A percentile compares a stretch with the other conserved stretches of the same genome.
Conservation (phyloP, 495 filamentous ascomycete species). For the Neurospora sp. region DNA sequence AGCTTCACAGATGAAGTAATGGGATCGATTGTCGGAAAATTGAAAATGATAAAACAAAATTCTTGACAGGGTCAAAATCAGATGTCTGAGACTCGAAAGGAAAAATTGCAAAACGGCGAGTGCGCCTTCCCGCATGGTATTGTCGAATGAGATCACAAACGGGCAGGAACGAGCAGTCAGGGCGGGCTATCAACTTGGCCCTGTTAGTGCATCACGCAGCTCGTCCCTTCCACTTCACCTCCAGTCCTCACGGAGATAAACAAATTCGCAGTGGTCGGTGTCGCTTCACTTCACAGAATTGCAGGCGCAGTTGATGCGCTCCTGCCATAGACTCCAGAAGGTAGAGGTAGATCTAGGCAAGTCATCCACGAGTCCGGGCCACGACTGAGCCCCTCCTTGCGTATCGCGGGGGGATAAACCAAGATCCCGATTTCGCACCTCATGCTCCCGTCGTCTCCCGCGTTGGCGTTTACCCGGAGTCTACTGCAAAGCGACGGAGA, state of each 20-base stretch:
- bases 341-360: too few species aligned
- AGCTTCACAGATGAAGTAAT: not conserved
- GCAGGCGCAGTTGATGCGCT: not conserved
- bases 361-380: too few species aligned
- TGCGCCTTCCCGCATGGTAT: not conserved
- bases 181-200: not conserved
- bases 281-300: not conserved
- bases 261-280: not conserved
- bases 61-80: not conserved
- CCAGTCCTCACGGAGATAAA: not conserved
- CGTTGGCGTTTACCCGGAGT: not conserved
- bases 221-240: not conserved
- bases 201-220: not conserved
- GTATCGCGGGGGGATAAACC: not conserved
- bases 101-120: not conserved
- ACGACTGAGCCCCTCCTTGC: not conserved
- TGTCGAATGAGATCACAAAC: not conserved
- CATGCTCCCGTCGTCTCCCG: not conserved
- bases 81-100: not conserved
- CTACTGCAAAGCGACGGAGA: not conserved
- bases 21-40: not conserved
- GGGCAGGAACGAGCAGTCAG: not conserved
- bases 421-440: not conserved
- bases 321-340: too few species aligned
- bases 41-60: not conserved